Conservation (phyloP, 495 filamentous ascomycete species). For the Xylaria sp. region DNA sequence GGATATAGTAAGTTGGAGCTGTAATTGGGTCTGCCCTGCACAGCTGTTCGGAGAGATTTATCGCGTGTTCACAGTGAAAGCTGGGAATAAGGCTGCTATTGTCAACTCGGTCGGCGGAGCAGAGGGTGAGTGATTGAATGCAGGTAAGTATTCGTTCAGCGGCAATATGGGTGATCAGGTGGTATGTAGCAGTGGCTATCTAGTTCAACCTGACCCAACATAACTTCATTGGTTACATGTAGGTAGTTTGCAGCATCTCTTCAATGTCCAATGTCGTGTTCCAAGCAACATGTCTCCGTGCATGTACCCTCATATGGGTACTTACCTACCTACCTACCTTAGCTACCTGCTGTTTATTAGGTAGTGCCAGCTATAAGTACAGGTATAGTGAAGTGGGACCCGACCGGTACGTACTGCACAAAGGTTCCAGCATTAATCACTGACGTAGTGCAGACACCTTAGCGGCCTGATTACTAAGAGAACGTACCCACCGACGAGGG, state of each 20-base stretch:
- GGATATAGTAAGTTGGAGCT: constrained; percentile 19
- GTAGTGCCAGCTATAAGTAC: no score
- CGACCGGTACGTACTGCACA: background rate
- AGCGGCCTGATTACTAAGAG: background rate
- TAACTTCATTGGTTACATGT: no score
- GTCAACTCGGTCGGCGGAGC: background rate
- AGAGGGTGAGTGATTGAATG: background rate
- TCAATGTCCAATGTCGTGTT: no score
- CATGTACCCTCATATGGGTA: no score
- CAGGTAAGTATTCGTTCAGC: no score
- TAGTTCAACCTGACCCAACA: no score
- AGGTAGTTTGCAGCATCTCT: no score
- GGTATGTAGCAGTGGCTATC: no score
- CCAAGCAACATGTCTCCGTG: no score
- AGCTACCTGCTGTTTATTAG: no score
- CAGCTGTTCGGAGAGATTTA: constrained; percentile 4
- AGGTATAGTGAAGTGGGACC: no score
- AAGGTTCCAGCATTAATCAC: background rate
- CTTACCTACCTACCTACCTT: no score
- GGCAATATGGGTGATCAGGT: background rate
- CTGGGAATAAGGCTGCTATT: constrained; percentile 3
- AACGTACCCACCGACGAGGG: background rate
- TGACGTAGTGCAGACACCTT: background rate
- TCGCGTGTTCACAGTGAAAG: background rate
- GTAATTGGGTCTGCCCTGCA: background rate